Conservation (phyloP, 106 monocot genomes). For the Gastrodia elata region DNA sequence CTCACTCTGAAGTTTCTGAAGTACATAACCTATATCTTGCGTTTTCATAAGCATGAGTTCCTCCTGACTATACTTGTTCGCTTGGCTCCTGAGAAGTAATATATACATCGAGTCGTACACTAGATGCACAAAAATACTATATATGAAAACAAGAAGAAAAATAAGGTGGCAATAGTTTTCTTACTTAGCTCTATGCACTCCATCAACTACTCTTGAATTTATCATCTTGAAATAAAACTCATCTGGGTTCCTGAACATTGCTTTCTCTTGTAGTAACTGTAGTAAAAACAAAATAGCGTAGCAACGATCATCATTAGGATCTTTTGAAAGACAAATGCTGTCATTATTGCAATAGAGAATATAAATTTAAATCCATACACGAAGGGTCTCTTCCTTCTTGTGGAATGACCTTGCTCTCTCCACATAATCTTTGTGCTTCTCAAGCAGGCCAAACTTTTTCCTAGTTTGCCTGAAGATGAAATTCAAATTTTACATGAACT, state of each 20-base stretch:
- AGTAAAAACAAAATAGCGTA: slow-evolving; percentile 3
- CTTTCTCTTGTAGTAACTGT: slow-evolving; percentile 83
- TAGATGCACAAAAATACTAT: not conserved
- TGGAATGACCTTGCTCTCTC: slow-evolving; percentile 67
- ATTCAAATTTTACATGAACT: not conserved
- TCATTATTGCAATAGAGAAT: not conserved
- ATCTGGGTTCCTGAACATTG: slow-evolving; percentile 76
- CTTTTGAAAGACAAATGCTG: not conserved
- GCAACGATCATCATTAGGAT: not conserved
- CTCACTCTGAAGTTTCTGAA: slow-evolving; percentile 83
- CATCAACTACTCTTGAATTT: slow-evolving; percentile 53
- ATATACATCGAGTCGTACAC: not conserved
- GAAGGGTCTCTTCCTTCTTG: slow-evolving; percentile 64
- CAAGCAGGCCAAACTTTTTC: slow-evolving; percentile 89
- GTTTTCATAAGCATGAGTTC: slow-evolving; percentile 91
- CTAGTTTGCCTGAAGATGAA: slow-evolving; percentile 40
- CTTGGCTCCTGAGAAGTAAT: slow-evolving; percentile 57
- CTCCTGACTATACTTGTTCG: slow-evolving; percentile 67
- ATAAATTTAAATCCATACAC: slow-evolving; percentile 16
- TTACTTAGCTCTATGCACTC: slow-evolving; percentile 68
- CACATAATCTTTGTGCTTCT: slow-evolving; percentile 96
- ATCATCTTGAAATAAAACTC: slow-evolving; percentile 98
- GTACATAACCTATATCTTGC: slow-evolving; percentile 79
- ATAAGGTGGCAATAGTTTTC: not conserved
- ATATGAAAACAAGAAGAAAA: not conserved